Evolutionary conservation across 306 rosid genomes (phyloP), one percentile per base, ranked within the genome.

Genomic region (Cucumis hystrix): DNA sequence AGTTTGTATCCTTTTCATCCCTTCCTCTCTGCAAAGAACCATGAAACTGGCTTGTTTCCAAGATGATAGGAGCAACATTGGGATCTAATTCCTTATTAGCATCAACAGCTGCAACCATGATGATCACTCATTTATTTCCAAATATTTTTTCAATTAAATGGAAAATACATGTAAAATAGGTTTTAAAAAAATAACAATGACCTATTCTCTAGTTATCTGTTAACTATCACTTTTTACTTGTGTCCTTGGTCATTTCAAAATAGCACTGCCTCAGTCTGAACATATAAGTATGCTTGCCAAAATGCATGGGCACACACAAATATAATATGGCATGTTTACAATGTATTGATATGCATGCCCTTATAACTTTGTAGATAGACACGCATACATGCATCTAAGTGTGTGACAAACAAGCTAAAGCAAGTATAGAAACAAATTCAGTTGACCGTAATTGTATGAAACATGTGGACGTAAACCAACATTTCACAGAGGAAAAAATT

Each of bases 1-100:
- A 90, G 77, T 94, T 80, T 74, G 89, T 82, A 78, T 90, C 97
- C n/a, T 71, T 78, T 6, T 86, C 91, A 81, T 82, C 84, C 78
- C 82, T 82, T 64, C 87, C 98, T 79, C 80, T 80, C 37, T 58
- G 62, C 79, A 92, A 87, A 40, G 95, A 85, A 68, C 95, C 88
- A 62, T 77, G 79, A 37, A 85, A 81, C 43, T 87, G 84, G 82
- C 81, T 76, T 47, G 84, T 77, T 74, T 89, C 89, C 75, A 94
- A 49, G 81, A 45, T 28, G 78, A 85, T 25, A 81, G 95, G 88
- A 70, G 68, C 68, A 51, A 59, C 86, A 70, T 68, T 20, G n/a
- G 78, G 52, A 81, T 92, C 95, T 69, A 94, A 82, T 76, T 87
- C 95, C 78, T 84, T 87, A 67, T 70, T 85, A 47, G 76, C 49